Base-by-base conservation (phyloP, 2,329 filamentous ascomycete genomes). In the Colletotrichum noveboracense region DNA sequence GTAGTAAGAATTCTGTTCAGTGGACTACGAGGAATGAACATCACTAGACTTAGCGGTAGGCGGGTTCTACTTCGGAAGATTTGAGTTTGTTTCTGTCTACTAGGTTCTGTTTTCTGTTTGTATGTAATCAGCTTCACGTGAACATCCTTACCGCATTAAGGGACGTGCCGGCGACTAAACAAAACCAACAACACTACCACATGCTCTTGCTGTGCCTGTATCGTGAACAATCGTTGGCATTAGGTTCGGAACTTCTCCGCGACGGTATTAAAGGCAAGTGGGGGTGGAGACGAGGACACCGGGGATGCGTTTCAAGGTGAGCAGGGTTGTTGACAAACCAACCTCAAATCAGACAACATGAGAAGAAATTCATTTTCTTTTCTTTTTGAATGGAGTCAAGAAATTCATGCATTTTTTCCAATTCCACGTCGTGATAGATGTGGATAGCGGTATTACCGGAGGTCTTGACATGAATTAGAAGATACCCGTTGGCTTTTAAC, bases 371-470 rank as follows among this genome's bases (percentile, higher is more conserved):
- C n/a, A n/a, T n/a, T n/a, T n/a, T n/a, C n/a, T n/a, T n/a, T n/a
- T n/a, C n/a, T n/a, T n/a, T n/a, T n/a, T n/a, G n/a, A n/a, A n/a
- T n/a, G 0, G 1, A 12, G 38, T 48, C 1, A 48, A 12, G 9
- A n/a, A 4, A 21, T 21, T 5, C 10, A 21, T 21, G 1, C 1
- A 48, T 1, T 21, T 13, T 21, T 52, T 0, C 3, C 0, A 13
- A 1, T 52, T 21, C 2, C n/a, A 21, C 3, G 43, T 5, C n/a
- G 10, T 52, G n/a, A 21, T 52, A 13, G 10, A 4, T 21, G 18
- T 43, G 12, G 38, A 10, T 43, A n/a, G 3, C 1, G 5, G 3
- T 2, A n/a, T 12, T 2, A 10, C 38, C 18, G 0, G 5, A 48
- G 38, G 9, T 48, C 18, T 48, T 10, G 3, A 36, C 14, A 36